phyloP scores from a whole-genome alignment of 371 early-diverging fungal genomes.

The Chytridiales sp. region DNA sequence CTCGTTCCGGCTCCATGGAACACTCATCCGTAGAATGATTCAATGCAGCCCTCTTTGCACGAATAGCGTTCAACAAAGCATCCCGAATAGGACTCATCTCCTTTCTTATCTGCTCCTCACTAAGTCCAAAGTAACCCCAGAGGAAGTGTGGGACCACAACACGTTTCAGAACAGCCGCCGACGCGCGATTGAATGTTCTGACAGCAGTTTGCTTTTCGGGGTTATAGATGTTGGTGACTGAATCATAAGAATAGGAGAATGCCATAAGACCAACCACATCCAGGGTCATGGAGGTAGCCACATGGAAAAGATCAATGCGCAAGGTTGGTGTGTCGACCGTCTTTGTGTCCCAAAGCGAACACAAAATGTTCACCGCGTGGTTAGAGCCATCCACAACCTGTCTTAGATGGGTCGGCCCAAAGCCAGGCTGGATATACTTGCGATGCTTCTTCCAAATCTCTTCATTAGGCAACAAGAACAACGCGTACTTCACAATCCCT shows the following conservation, averaged over 20 bases:
- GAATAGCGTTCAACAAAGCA: background rate
- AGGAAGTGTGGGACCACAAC: background rate
- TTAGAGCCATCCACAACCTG: background rate
- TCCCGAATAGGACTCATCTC: background rate
- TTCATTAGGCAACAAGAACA: slow-evolving; percentile 36
- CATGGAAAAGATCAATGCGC: background rate
- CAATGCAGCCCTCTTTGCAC: background rate
- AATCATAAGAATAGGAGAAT: background rate
- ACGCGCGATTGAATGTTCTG: too few relatives aligned
- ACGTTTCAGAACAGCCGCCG: too few relatives aligned
- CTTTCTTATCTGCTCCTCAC: background rate
- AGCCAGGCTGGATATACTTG: slow-evolving; percentile 41
- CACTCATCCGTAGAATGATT: background rate
- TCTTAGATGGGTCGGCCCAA: slow-evolving; percentile 31
- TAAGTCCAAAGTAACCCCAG: background rate
- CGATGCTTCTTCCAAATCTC: slow-evolving; percentile 39
- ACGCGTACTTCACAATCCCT: slow-evolving; percentile 14
- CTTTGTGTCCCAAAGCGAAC: background rate
- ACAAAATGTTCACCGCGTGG: background rate
- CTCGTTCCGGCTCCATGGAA: background rate
- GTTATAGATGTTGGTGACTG: background rate
- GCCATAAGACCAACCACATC: slow-evolving; percentile 6
- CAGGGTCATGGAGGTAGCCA: background rate
- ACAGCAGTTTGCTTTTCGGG: too few relatives aligned
- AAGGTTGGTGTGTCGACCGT: background rate